Evolutionary conservation across 257 asterid species (phyloP), one percentile per base, ranked within the genome.

Genomic region (Nicotiana paniculata): DNA sequence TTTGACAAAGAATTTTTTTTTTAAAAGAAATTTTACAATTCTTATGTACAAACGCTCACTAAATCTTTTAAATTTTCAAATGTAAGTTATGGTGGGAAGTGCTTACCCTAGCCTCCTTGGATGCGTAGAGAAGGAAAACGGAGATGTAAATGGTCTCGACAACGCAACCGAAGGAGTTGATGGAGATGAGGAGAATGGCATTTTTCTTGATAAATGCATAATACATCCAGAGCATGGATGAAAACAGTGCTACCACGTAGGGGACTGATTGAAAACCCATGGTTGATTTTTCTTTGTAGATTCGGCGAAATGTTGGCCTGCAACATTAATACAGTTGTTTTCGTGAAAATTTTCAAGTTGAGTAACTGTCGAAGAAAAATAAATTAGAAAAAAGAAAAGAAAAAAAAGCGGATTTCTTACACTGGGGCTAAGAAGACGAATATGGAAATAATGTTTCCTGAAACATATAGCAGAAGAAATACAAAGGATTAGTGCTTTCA

Each of bases 391-490:
- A 26, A 48, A 30, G 10, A 30, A 66, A 37, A 35, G 30, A 0
- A 26, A 46, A 30, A 11, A 77, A 39, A 61, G 76, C 6, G 8
- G 8, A 61, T 17, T 67, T 89, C 97, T 94, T 93, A 94, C 99
- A 89, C 0, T 8, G 98, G 99, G 68, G 98, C 93, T 54, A 94
- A 82, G 89, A 83, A 94, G 62, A 94, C 97, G 9, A 86, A 81
- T 67, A 93, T 12, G 18, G 99, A 96, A 4, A 93, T 84, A 21
- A 94, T 51, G 89, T 94, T 96, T 37, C 98, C 99, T 95, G 91
- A 59, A 84, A 69, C 72, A 83, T 28, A 43, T 26, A 51, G 21
- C 82, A 83, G 32, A 63, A 68, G 64, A 28, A 68, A 43, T 77
- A 16, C 57, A 77, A 77, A n/a, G 18, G 18, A 43, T 81, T 54